phyloP scores from a whole-genome alignment of 768 basidiomycete genomes.

The Kwoniella europaea region DNA sequence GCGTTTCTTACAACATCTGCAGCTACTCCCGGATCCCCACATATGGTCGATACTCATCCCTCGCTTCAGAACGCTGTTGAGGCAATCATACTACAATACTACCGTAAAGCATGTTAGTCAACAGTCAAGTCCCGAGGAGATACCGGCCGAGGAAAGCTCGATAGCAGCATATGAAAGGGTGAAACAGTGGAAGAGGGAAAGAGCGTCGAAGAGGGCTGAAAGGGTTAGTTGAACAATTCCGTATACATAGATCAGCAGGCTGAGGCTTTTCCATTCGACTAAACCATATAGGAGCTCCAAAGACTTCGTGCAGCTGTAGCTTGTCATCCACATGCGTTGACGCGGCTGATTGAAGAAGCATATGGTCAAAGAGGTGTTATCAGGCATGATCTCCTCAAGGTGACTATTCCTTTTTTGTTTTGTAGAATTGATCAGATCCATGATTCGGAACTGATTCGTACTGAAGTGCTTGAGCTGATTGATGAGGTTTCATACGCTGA shows the following conservation, averaged over 20 bases:
- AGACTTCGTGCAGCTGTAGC: slow-evolving; percentile 43
- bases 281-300: slow-evolving; percentile 31
- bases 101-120: not conserved
- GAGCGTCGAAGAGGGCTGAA: slow-evolving; percentile 14
- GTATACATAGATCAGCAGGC: not conserved
- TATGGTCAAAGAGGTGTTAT: slow-evolving; percentile 41
- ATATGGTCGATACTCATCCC: slow-evolving; percentile 40
- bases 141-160: slow-evolving; percentile 18
- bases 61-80: slow-evolving; percentile 17
- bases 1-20: slow-evolving; percentile 38
- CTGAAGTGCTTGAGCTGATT: not conserved
- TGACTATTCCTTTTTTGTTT: slow-evolving; percentile 7
- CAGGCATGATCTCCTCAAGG: slow-evolving; percentile 32
- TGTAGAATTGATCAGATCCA: too few species aligned
- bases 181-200: not conserved
- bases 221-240: slow-evolving; percentile 6
- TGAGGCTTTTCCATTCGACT: not conserved
- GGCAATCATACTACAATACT: not conserved
- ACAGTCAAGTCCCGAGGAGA: not conserved
- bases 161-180: not conserved
- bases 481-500: not conserved
- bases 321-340: slow-evolving; percentile 47
- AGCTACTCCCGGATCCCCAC: slow-evolving; percentile 45
- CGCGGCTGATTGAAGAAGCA: slow-evolving; percentile 35
- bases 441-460: too few species aligned